These are phyloP conservation scores for Colletotrichum tabaci DNA, from an alignment of 2,329 filamentous ascomycete genomes.

Conservation along the genomic window DNA sequence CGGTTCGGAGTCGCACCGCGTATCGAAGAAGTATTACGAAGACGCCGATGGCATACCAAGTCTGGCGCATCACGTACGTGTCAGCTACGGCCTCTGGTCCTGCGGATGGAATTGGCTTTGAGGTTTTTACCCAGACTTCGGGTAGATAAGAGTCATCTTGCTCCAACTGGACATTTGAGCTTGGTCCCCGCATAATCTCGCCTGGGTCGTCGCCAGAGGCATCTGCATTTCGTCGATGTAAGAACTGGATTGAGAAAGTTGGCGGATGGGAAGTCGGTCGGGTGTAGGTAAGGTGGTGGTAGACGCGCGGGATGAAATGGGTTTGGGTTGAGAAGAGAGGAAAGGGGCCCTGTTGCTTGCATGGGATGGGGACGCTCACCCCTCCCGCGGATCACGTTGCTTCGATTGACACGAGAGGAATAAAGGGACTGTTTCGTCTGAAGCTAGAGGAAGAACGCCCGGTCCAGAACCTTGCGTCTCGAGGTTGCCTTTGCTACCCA, in stretches of 20 bases:
- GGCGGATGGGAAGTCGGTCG: background rate
- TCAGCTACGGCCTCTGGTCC: background rate
- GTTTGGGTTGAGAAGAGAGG: too few species aligned
- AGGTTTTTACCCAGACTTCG: constrained; percentile 43
- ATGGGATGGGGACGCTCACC: background rate
- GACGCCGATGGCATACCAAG: constrained; percentile 41
- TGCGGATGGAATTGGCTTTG: too few species aligned
- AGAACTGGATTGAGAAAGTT: background rate
- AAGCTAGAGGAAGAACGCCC: background rate
- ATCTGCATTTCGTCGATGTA: constrained; percentile 28
- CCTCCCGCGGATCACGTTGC: background rate
- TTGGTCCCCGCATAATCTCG: constrained; percentile 34
- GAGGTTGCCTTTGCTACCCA: background rate
- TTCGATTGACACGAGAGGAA: background rate
- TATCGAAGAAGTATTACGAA: constrained; percentile 42
- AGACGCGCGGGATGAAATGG: background rate
- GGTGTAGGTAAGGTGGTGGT: background rate
- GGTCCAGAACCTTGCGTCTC: background rate
- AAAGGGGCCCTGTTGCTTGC: background rate
- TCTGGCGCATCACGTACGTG: constrained; percentile 6
- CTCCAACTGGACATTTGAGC: constrained; percentile 37
- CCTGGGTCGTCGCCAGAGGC: background rate
- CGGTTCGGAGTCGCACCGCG: constrained; percentile 42
- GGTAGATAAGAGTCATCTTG: constrained; percentile 41
- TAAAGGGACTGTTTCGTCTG: background rate